Evolutionary conservation across 306 rosid genomes (phyloP).

Genomic region (barrel medic (Medicago truncatula)): DNA sequence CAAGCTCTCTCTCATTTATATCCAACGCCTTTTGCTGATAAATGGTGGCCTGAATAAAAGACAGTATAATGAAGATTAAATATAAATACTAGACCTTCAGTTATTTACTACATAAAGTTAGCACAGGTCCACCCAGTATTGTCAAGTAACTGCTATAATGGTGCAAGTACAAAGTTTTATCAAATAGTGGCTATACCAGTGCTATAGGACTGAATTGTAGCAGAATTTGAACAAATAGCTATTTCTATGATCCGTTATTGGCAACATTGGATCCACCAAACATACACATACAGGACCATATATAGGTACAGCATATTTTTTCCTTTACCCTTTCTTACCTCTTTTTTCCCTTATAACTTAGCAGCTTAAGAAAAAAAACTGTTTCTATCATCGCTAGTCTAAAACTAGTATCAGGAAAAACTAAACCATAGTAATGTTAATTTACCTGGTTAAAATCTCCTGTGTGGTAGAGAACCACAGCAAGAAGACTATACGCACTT

Average conservation of each 20-base stretch:
- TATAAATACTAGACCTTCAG: neutral
- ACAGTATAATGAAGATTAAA: constrained; percentile 4
- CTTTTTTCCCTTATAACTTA: neutral
- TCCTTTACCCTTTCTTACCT: neutral
- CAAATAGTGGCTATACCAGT: neutral
- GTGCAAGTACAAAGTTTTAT: neutral
- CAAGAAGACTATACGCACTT: constrained; percentile 94
- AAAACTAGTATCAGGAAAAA: constrained; percentile 13
- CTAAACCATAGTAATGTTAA: neutral
- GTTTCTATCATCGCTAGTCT: neutral
- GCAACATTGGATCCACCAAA: neutral
- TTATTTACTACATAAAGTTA: neutral
- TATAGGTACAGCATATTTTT: neutral
- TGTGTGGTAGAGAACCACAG: constrained; percentile 97
- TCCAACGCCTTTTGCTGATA: constrained; percentile 96
- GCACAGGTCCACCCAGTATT: neutral
- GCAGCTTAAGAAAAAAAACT: neutral
- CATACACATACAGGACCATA: too few species aligned
- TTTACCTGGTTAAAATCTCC: constrained; percentile 96
- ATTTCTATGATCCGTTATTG: neutral
- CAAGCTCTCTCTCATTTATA: constrained; percentile 95
- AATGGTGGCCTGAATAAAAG: constrained; percentile 76
- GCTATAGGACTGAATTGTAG: neutral
- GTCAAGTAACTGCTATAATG: neutral
- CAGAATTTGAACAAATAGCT: neutral